phyloP scores from a whole-genome alignment of 2,329 filamentous ascomycete genomes.

The Scedosporium aurantiacum region DNA sequence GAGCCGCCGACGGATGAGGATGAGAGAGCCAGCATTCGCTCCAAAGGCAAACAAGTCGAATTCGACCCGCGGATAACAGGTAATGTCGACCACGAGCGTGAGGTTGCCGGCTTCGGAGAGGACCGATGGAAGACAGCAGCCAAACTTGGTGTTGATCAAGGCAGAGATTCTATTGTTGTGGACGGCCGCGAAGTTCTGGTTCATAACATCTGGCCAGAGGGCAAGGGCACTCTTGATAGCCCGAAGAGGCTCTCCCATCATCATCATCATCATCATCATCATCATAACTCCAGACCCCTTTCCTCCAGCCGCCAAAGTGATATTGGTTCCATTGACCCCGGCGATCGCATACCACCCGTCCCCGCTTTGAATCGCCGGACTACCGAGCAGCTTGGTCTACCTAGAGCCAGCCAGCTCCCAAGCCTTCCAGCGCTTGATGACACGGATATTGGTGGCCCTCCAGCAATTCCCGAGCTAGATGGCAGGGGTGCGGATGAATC shows the following conservation, averaged over 20 bases:
- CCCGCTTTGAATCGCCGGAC: conserved; percentile 47
- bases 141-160: conserved; percentile 46
- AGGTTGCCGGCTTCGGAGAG: conserved; percentile 66
- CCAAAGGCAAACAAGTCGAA: conserved; percentile 18
- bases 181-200: conserved; percentile 62
- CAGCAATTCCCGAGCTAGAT: conserved; percentile 40
- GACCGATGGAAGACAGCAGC: conserved; percentile 65
- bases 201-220: conserved; percentile 50
- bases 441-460: conserved; percentile 69
- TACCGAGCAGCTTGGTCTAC: conserved; percentile 57
- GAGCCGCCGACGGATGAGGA: conserved; percentile 30
- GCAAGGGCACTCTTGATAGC: conserved; percentile 45
- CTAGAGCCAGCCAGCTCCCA: conserved; percentile 58
- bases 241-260: conserved; percentile 34
- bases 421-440: conserved; percentile 62
- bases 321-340: not conserved
- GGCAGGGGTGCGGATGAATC: conserved; percentile 33
- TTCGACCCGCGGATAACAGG: conserved; percentile 33
- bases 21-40: conserved; percentile 12
- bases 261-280: conserved; percentile 17
- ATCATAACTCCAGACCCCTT: conserved; percentile 13
- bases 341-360: conserved; percentile 43
- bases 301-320: conserved; percentile 1
- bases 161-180: conserved; percentile 60
- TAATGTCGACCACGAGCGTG: conserved; percentile 54